These are phyloP conservation scores for Tagetes erecta DNA, from an alignment of 129 eudicot genomes.

Conservation along the genomic window DNA sequence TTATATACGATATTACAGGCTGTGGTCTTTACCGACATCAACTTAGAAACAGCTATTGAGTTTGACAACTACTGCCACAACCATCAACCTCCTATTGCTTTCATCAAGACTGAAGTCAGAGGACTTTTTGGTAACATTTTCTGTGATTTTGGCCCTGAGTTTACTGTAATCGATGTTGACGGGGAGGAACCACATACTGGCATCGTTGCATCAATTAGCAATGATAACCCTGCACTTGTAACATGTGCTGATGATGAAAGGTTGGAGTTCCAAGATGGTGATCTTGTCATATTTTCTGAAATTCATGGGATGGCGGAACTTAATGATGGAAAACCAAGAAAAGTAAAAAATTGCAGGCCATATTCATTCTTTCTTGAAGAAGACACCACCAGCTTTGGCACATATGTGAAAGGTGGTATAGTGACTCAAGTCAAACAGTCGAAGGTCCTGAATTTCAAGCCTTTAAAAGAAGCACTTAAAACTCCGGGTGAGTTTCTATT, in stretches of 20 bases:
- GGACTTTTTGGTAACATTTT: conserved; percentile 86
- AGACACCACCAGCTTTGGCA: conserved; percentile 73
- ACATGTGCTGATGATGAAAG: conserved; percentile 93
- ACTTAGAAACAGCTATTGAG: conserved; percentile 63
- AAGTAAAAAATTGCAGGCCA: conserved; percentile 67
- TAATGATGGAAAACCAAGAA: conserved; percentile 89
- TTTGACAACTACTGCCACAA: conserved; percentile 71
- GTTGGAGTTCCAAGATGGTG: conserved; percentile 94
- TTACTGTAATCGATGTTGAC: conserved; percentile 79
- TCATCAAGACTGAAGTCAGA: conserved; percentile 76
- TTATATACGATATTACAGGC: conserved; percentile 52
- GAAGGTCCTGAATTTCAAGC: conserved; percentile 73
- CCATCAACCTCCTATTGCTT: conserved; percentile 83
- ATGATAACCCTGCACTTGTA: conserved; percentile 77
- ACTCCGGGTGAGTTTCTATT: conserved; percentile 81
- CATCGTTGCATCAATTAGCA: conserved; percentile 81
- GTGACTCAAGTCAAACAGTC: conserved; percentile 93
- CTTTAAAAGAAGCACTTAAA: conserved; percentile 68
- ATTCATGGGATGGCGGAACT: conserved; percentile 81
- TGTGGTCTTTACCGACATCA: conserved; percentile 78
- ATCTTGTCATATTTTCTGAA: conserved; percentile 83
- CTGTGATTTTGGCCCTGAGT: conserved; percentile 90
- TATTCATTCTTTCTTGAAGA: conserved; percentile 80
- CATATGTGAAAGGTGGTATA: conserved; percentile 82
- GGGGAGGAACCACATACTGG: conserved; percentile 96